Evolutionary conservation across 208 protist genomes (phyloP).

Genomic region (Trypanosoma scelopori): DNA sequence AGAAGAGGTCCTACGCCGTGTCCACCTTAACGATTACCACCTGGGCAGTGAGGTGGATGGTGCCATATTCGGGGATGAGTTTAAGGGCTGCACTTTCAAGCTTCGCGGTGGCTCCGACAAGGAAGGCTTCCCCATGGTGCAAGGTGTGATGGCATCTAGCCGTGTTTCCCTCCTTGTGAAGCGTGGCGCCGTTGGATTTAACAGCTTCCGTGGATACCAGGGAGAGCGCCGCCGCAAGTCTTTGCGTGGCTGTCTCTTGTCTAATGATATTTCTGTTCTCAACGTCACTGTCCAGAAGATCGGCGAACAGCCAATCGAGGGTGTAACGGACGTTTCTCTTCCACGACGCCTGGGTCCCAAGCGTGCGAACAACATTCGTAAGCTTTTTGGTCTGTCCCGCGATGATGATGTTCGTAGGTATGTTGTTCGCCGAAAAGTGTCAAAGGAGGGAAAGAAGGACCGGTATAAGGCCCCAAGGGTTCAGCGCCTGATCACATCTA

Average conservation of each 20-base stretch:
- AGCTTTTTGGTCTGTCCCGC: slow-evolving; percentile 98
- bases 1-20: slow-evolving; percentile 78
- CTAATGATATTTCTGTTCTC: slow-evolving; percentile 95
- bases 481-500: slow-evolving; percentile 98
- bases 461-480: slow-evolving; percentile 99
- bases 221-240: slow-evolving; percentile 98
- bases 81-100: slow-evolving; percentile 97
- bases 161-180: slow-evolving; percentile 98
- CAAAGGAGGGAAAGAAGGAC: slow-evolving; percentile 94
- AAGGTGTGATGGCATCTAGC: slow-evolving; percentile 96
- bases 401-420: slow-evolving; percentile 97
- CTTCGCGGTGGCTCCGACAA: slow-evolving; percentile 99
- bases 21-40: slow-evolving; percentile 81
- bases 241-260: slow-evolving; percentile 98
- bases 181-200: slow-evolving; percentile 90
- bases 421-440: slow-evolving; percentile 95
- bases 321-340: slow-evolving; percentile 95
- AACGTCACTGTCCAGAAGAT: slow-evolving; percentile 97
- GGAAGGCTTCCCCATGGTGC: slow-evolving; percentile 99
- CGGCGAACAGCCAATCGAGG: slow-evolving; percentile 95
- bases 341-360: slow-evolving; percentile 98
- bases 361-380: slow-evolving; percentile 98
- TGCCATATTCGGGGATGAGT: slow-evolving; percentile 25
- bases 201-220: slow-evolving; percentile 87
- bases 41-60: slow-evolving; percentile 48